phyloP scores from a whole-genome alignment of 768 basidiomycete genomes.

The Antrodiella citrinella region DNA sequence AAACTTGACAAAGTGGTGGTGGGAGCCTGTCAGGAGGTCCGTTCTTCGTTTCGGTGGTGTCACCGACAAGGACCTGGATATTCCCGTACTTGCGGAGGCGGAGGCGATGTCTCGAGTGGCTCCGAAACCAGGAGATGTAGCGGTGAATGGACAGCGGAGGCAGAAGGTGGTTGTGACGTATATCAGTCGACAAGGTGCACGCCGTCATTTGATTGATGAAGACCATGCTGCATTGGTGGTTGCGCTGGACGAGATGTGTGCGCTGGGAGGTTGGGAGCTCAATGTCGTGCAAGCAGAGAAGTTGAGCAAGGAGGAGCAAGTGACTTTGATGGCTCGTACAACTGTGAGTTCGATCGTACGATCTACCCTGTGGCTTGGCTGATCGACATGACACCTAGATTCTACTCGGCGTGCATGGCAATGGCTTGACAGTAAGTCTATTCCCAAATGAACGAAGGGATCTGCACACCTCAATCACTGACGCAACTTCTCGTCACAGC shows the following conservation, averaged over 20 bases:
- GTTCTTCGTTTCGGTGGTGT: slow-evolving; percentile 65
- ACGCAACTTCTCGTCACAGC: slow-evolving; percentile 19
- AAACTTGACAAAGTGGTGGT: slow-evolving; percentile 49
- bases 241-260: slow-evolving; percentile 43
- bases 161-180: slow-evolving; percentile 61
- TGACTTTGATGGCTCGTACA: slow-evolving; percentile 54
- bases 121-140: slow-evolving; percentile 7
- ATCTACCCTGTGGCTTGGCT: slow-evolving; percentile 4
- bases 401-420: slow-evolving; percentile 69
- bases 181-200: slow-evolving; percentile 56
- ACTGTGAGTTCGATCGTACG: slow-evolving; percentile 39
- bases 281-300: slow-evolving; percentile 54
- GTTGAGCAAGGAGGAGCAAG: slow-evolving; percentile 69
- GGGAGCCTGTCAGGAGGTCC: slow-evolving; percentile 62
- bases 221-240: slow-evolving; percentile 49
- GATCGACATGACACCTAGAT: no score
- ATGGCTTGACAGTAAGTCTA: slow-evolving; percentile 51
- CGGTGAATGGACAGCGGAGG: slow-evolving; percentile 15
- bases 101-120: slow-evolving; percentile 1
- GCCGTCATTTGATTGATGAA: slow-evolving; percentile 43
- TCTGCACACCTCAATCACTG: neutral
- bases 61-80: slow-evolving; percentile 24
- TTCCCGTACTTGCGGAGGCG: slow-evolving; percentile 14
- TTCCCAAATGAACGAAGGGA: neutral
- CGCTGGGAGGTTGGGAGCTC: slow-evolving; percentile 46